phyloP scores from a whole-genome alignment of 495 filamentous ascomycete species.

The Lepraria neglecta region DNA sequence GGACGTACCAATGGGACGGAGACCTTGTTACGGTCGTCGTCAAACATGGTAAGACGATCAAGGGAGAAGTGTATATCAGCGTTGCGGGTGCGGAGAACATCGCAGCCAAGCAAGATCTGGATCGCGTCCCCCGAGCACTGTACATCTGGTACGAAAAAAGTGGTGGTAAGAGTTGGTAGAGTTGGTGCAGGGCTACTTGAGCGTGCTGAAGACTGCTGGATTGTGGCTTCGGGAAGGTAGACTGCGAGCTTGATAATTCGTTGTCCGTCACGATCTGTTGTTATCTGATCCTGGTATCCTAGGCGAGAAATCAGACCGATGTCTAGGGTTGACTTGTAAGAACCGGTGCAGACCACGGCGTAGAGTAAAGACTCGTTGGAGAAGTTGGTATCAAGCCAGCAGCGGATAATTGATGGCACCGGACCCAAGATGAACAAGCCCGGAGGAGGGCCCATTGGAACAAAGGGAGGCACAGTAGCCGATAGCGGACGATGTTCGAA shows the following conservation, averaged over 20 bases:
- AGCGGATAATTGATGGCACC: conserved; percentile 88
- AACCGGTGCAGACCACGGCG: conserved; percentile 86
- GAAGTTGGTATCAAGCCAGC: conserved; percentile 84
- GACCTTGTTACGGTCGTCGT: conserved; percentile 81
- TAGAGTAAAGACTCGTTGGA: conserved; percentile 83
- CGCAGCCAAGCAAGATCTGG: conserved; percentile 79
- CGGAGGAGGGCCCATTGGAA: conserved; percentile 66
- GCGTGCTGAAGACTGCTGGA: conserved; percentile 66
- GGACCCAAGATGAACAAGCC: conserved; percentile 76
- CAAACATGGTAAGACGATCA: conserved; percentile 77
- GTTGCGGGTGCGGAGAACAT: conserved; percentile 76
- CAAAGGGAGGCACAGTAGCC: conserved; percentile 57
- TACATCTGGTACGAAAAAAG: conserved; percentile 64
- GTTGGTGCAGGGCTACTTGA: conserved; percentile 68
- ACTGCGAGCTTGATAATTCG: conserved; percentile 69
- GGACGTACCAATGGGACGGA: conserved; percentile 88
- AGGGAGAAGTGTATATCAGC: conserved; percentile 90
- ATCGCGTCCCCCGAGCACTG: conserved; percentile 51
- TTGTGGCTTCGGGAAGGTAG: conserved; percentile 83
- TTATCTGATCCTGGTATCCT: conserved; percentile 60
- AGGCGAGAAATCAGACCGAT: conserved; percentile 64
- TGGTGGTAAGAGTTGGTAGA: conserved; percentile 68
- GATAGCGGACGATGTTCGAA: conserved; percentile 66
- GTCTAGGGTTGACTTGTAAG: conserved; percentile 74
- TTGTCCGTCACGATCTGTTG: conserved; percentile 52